These are phyloP conservation scores for Cordyceps cateniannulata DNA, from an alignment of 2,329 filamentous ascomycete genomes.

Conservation along the genomic window DNA sequence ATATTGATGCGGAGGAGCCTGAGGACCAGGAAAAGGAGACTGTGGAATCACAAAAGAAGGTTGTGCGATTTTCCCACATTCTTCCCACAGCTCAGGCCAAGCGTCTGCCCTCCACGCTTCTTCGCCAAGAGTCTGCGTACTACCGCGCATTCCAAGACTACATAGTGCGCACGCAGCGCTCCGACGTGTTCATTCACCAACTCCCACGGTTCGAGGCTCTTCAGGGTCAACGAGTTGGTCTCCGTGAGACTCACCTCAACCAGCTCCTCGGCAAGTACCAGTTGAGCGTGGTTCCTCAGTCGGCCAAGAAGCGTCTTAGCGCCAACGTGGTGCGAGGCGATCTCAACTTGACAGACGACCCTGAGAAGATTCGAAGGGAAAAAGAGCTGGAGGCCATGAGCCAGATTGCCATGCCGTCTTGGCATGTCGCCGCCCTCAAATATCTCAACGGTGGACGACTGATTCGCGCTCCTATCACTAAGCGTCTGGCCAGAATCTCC, in stretches of 20 bases:
- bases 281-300: constrained; percentile 62
- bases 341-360: constrained; percentile 55
- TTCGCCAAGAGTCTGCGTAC: constrained; percentile 68
- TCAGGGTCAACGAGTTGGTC: constrained; percentile 72
- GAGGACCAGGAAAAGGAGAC: constrained; percentile 19
- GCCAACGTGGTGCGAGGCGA: constrained; percentile 69
- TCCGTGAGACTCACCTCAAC: constrained; percentile 66
- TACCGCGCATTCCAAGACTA: constrained; percentile 80
- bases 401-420: constrained; percentile 58
- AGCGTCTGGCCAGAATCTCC: constrained; percentile 51
- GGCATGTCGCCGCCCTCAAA: constrained; percentile 56
- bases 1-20: constrained; percentile 25
- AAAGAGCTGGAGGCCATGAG: constrained; percentile 74
- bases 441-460: constrained; percentile 58
- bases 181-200: constrained; percentile 79
- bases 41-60: constrained; percentile 51
- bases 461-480: constrained; percentile 57
- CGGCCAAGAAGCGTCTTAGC: constrained; percentile 63
- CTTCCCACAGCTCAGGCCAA: constrained; percentile 40
- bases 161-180: constrained; percentile 55
- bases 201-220: constrained; percentile 82
- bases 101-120: constrained; percentile 45
- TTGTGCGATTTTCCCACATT: constrained; percentile 64
- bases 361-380: constrained; percentile 58
- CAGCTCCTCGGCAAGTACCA: constrained; percentile 82